Evolutionary conservation across 176 grass and related monocot species (phyloP).

Genomic region (Oryza rufipogon): DNA sequence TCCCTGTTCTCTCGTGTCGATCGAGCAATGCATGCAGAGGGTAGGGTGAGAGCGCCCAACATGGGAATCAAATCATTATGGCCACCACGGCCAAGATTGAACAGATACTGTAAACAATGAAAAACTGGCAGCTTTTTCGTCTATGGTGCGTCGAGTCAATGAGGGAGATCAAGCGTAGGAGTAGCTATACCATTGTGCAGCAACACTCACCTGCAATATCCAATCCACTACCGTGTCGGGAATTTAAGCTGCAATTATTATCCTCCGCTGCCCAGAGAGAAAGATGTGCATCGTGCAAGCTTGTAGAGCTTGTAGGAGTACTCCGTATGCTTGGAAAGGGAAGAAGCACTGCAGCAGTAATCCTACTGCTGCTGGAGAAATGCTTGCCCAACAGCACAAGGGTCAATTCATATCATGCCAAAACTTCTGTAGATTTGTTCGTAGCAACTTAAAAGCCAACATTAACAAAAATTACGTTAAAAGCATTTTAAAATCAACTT

Average conservation of each 20-base stretch:
- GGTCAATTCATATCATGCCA: conserved; percentile 47
- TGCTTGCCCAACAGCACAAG: neutral
- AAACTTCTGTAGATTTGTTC: too few species aligned
- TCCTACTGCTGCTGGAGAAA: neutral
- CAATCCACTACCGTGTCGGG: neutral
- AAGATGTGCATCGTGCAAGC: neutral
- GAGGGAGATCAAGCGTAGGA: neutral
- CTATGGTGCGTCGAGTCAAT: conserved; percentile 22
- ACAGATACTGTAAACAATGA: conserved; percentile 43
- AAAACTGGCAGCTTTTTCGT: conserved; percentile 39
- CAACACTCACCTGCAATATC: neutral
- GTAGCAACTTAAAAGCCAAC: too few species aligned
- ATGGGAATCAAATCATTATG: conserved; percentile 48
- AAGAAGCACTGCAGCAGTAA: neutral
- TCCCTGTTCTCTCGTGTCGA: conserved; percentile 45
- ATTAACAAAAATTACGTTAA: too few species aligned
- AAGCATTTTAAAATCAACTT: too few species aligned
- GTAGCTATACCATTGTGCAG: neutral
- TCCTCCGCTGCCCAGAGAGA: neutral
- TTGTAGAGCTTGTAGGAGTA: too few species aligned
- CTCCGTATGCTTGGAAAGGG: neutral
- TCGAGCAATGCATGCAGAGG: conserved; percentile 26
- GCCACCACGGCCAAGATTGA: conserved; percentile 42
- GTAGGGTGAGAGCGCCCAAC: conserved; percentile 27
- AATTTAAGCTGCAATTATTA: neutral